Base-by-base conservation (phyloP, 2,329 filamentous ascomycete genomes). In the Lachnellula subtilissima region DNA sequence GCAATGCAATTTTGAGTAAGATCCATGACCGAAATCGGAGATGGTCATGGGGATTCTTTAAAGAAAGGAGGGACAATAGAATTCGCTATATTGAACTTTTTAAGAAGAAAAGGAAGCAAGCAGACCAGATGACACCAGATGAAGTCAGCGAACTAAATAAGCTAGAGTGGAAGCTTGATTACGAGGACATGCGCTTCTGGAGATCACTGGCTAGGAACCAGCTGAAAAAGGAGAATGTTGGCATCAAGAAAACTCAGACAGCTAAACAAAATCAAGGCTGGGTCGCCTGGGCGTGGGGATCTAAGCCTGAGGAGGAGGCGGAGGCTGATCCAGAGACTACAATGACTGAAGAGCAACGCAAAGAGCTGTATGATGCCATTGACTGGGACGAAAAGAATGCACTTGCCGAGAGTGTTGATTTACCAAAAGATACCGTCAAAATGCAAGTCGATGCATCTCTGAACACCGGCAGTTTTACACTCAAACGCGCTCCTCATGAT, bases 161-260 rank as follows among this genome's bases (percentile, higher is more conserved):
- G 49, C 79, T 99, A 2, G 94, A 99, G 70, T 84, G 83, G 76
- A 97, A 97, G 70, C 79, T 96, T 2, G 85, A 81, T 36, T 99
- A 99, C 69, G 94, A 99, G 71, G 95, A 99, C 69, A 78, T 99
- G 52, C 87, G 94, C 4, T 99, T 99, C 75, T 99, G 94, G 92
- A 83, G 94, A 61, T 97, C 94, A 0, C 71, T 99, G 55, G 94
- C 93, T 32, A 86, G 94, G 23, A 99, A 96, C 64, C 89, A 99
- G 71, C 78, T 99, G 14, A 91, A 91, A 65, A 97, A 97, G 70
- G 94, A 99, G 69, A 95, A 96, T 61, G 87, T 94, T 2, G 89
- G 89, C 36, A 85, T 93, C n/a, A 85, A 93, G 66, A 94, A 90
- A 67, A 79, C 80, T 68, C 76, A 67, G n/a, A 62, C 75, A 64